Evolutionary conservation across 1,284 basidiomycete species (phyloP), one percentile per base, ranked within the genome.

Genomic region (Anthracocystis setariae): DNA sequence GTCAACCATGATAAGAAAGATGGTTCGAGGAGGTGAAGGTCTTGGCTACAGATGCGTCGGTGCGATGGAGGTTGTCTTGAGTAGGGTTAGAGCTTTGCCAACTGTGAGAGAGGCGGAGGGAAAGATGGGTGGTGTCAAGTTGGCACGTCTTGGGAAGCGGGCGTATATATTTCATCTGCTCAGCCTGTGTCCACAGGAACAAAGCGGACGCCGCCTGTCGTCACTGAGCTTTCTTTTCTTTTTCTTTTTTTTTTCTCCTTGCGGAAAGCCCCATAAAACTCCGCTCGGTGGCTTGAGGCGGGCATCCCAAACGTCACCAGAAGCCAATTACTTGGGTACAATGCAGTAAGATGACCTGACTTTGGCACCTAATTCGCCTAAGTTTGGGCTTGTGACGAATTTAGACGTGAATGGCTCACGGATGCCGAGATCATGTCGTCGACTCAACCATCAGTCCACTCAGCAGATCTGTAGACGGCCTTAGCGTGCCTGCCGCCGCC

Each of bases 1-100:
- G 73, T 77, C 73, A 46, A 70, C 71, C 73, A 76, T 77, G 15
- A n/a, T n/a, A n/a, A n/a, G n/a, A n/a, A n/a, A n/a, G n/a, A n/a
- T n/a, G n/a, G n/a, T n/a, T n/a, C n/a, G n/a, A n/a, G n/a, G n/a
- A n/a, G n/a, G 20, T 59, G 51, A 33, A 37, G 20, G 17, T 47
- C n/a, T 8, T 18, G 27, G 8, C n/a, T n/a, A n/a, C 32, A 25
- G 38, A 32, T 25, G 29, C 23, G 27, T 15, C 18, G 43, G 7
- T 50, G 44, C 29, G 10, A 23, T 51, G 27, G 29, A 5, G 12
- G 29, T 29, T 5, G 5, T 29, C 7, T 29, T 12, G 29, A 7
- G 29, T 29, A 29, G 29, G 29, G 29, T 29, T 5, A 29, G 29
- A 29, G 29, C 29, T 29, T 12, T 5, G 29, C 12, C 12, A 29